Evolutionary conservation across 345 rosid genomes (phyloP).

Genomic region (Corymbia maculata): DNA sequence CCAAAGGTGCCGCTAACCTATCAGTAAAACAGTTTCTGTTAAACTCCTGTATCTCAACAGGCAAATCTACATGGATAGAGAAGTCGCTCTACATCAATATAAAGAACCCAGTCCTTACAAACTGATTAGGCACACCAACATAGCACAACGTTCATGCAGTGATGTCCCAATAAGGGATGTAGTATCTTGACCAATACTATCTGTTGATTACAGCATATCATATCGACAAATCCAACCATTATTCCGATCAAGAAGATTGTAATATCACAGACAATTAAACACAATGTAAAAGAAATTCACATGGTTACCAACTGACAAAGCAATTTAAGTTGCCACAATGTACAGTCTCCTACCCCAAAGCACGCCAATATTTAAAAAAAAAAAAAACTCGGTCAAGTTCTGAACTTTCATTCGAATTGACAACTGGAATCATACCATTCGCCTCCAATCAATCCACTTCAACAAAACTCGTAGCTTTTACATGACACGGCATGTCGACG

Average conservation of each 20-base stretch:
- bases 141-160: neutral
- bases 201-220: neutral
- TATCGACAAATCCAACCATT: neutral
- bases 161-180: neutral
- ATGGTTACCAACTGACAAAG: neutral
- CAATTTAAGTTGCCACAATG: neutral
- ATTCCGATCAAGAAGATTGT: neutral
- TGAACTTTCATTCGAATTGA: neutral
- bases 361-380: neutral
- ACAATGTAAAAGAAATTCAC: neutral
- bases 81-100: neutral
- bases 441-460: neutral
- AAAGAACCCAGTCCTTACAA: neutral
- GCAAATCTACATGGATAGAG: neutral
- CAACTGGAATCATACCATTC: neutral
- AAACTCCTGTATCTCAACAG: neutral
- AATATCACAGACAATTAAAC: neutral
- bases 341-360: neutral
- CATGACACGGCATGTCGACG: neutral
- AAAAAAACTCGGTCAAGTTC: neutral
- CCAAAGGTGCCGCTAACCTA: neutral
- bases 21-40: neutral
- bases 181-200: neutral
- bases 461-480: neutral
- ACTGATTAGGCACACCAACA: neutral